Percentiles rank a stretch among this genome's conserved stretches.
These are phyloP conservation scores for Erigeron canadensis DNA, from an alignment of 129 eudicot species.

Conservation along the genomic window DNA sequence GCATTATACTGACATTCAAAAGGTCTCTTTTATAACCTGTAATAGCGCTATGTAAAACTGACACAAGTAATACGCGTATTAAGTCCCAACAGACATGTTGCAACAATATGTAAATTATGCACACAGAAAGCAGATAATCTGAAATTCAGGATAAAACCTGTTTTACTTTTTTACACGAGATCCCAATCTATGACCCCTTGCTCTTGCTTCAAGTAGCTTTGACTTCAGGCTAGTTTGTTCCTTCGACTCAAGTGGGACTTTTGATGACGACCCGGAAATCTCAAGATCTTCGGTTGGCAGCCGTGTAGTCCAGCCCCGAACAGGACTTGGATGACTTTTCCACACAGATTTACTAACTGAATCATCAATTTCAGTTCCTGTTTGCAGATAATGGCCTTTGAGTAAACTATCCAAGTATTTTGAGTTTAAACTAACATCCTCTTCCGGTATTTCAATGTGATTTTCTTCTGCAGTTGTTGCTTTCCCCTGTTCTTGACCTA, in stretches of 20 bases:
- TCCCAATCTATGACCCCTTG: slow-evolving; percentile 75
- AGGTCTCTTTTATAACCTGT: not conserved
- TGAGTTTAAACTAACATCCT: slow-evolving; percentile 47
- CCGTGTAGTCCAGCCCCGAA: slow-evolving; percentile 69
- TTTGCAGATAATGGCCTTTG: slow-evolving; percentile 57
- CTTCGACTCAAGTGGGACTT: slow-evolving; percentile 45
- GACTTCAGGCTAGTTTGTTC: slow-evolving; percentile 59
- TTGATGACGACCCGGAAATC: slow-evolving; percentile 55
- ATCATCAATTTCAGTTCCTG: slow-evolving; percentile 46
- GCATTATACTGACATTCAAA: not conserved
- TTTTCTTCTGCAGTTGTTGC: slow-evolving; percentile 36
- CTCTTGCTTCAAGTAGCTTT: slow-evolving; percentile 76
- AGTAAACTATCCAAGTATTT: slow-evolving; percentile 60
- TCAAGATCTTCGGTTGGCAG: slow-evolving; percentile 54
- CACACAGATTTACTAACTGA: slow-evolving; percentile 44
- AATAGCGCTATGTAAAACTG: slow-evolving; percentile 4
- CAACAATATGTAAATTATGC: slow-evolving; percentile 27
- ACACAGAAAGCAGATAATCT: not conserved
- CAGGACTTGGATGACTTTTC: slow-evolving; percentile 76
- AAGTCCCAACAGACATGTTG: slow-evolving; percentile 14
- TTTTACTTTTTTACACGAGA: slow-evolving; percentile 59
- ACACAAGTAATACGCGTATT: slow-evolving; percentile 6
- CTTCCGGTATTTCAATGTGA: slow-evolving; percentile 42
- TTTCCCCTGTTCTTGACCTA: slow-evolving; percentile 37
- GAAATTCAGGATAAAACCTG: slow-evolving; percentile 39